A percentile compares a stretch with the other conserved stretches of the same genome.
These are phyloP conservation scores for Aphanocladium album DNA, from an alignment of 2,329 filamentous ascomycete genomes.

Conservation along the genomic window DNA sequence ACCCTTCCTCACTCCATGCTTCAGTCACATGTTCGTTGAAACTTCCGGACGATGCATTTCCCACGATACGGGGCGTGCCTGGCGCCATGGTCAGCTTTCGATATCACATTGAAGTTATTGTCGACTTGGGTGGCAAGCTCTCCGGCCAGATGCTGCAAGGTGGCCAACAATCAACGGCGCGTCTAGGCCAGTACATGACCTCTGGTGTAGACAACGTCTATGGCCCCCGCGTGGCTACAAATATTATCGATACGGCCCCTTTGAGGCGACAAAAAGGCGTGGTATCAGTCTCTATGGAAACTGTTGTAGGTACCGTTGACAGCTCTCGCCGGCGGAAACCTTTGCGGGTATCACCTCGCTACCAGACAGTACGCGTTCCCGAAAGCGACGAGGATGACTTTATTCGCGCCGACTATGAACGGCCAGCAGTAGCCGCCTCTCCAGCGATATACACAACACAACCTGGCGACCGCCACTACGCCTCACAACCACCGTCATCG, in stretches of 20 bases:
- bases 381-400: constrained; percentile 30
- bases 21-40: constrained; percentile 78
- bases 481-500: constrained; percentile 9
- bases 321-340: constrained; percentile 43
- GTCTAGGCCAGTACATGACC: constrained; percentile 26
- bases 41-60: constrained; percentile 85
- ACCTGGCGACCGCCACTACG: constrained; percentile 30
- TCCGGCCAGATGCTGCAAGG: constrained; percentile 62
- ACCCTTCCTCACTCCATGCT: constrained; percentile 71
- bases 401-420: constrained; percentile 20
- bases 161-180: constrained; percentile 46
- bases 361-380: constrained; percentile 23
- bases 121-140: constrained; percentile 85
- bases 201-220: constrained; percentile 25
- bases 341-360: constrained; percentile 21
- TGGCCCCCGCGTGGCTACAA: constrained; percentile 38
- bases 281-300: constrained; percentile 79
- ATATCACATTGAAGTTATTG: constrained; percentile 87
- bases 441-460: constrained; percentile 23
- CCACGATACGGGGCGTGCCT: constrained; percentile 83
- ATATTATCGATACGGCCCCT: constrained; percentile 81
- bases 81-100: constrained; percentile 93
- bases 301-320: constrained; percentile 81
- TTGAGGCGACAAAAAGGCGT: constrained; percentile 87
- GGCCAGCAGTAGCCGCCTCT: constrained; percentile 16